Percentiles rank a stretch among this genome's conserved stretches.
Evolutionary conservation across 2,329 filamentous ascomycete species (phyloP).

Genomic region (Aspergillus sp.): DNA sequence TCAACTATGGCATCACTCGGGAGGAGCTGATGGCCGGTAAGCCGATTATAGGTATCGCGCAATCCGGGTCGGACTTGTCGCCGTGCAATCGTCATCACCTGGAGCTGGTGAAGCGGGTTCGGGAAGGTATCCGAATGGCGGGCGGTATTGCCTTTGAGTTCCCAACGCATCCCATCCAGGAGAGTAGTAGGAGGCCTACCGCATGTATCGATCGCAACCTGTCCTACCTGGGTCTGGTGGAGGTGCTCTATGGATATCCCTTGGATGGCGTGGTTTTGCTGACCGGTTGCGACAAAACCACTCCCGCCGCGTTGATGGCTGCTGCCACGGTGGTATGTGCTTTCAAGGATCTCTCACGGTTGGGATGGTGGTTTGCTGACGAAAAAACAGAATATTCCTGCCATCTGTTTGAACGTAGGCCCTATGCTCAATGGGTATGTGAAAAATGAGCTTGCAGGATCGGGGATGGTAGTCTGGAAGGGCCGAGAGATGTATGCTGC

Average conservation of each 20-base stretch:
- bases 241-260: conserved; percentile 50
- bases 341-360: neutral
- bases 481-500: conserved; percentile 50
- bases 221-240: conserved; percentile 49
- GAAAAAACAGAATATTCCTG: conserved; percentile 45
- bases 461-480: conserved; percentile 51
- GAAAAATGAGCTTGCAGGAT: conserved; percentile 43
- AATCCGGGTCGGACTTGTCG: conserved; percentile 52
- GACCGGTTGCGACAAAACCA: conserved; percentile 56
- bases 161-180: conserved; percentile 54
- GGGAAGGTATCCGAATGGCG: conserved; percentile 51
- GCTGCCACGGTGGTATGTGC: conserved; percentile 48
- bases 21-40: conserved; percentile 52
- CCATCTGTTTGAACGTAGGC: conserved; percentile 53
- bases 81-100: conserved; percentile 54
- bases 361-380: neutral
- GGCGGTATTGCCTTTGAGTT: conserved; percentile 54
- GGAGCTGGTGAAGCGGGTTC: conserved; percentile 50
- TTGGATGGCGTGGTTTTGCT: conserved; percentile 53
- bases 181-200: conserved; percentile 49
- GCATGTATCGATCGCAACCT: conserved; percentile 53
- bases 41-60: conserved; percentile 54
- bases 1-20: conserved; percentile 51
- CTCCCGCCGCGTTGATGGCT: conserved; percentile 53
- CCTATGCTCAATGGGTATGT: conserved; percentile 54